phyloP scores from a whole-genome alignment of 768 basidiomycete species.

The Lentinula sp. region DNA sequence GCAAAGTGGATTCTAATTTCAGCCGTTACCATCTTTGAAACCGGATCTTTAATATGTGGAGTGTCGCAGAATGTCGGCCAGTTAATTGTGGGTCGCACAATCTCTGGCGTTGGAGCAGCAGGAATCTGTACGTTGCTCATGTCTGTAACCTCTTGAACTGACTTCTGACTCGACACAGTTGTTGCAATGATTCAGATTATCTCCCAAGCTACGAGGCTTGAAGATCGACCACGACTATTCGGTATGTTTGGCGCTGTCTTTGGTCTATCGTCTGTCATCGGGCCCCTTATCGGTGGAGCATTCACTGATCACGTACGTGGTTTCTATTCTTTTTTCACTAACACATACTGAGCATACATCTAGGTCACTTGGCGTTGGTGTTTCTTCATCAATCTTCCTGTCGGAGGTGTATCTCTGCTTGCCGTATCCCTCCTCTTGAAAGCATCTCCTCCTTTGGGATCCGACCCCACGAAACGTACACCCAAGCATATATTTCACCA shows the following conservation, averaged over 20 bases:
- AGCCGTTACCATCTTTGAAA: conserved; percentile 27
- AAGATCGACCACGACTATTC: conserved; percentile 25
- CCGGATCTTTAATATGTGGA: conserved; percentile 36
- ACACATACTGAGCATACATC: neutral
- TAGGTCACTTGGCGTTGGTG: conserved; percentile 5
- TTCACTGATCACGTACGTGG: conserved; percentile 17
- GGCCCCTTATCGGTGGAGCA: conserved; percentile 22
- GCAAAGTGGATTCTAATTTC: conserved; percentile 20
- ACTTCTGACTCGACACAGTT: neutral
- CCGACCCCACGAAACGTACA: conserved; percentile 9
- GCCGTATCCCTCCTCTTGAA: conserved; percentile 10
- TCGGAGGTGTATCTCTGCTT: conserved; percentile 12
- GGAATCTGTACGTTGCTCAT: conserved; percentile 14
- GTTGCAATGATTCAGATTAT: conserved; percentile 11
- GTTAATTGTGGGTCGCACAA: conserved; percentile 33
- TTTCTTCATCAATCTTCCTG: conserved; percentile 13
- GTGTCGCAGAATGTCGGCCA: conserved; percentile 16
- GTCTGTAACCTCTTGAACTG: neutral
- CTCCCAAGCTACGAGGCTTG: conserved; percentile 19
- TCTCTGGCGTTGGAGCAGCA: conserved; percentile 36
- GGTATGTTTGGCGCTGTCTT: conserved; percentile 28
- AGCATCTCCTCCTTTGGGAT: conserved; percentile 10
- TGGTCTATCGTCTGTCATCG: conserved; percentile 12
- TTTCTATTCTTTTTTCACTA: neutral
- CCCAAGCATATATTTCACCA: conserved; percentile 8